Conservation (phyloP, 2,329 filamentous ascomycete genomes). For the Thelonectria rubi region DNA sequence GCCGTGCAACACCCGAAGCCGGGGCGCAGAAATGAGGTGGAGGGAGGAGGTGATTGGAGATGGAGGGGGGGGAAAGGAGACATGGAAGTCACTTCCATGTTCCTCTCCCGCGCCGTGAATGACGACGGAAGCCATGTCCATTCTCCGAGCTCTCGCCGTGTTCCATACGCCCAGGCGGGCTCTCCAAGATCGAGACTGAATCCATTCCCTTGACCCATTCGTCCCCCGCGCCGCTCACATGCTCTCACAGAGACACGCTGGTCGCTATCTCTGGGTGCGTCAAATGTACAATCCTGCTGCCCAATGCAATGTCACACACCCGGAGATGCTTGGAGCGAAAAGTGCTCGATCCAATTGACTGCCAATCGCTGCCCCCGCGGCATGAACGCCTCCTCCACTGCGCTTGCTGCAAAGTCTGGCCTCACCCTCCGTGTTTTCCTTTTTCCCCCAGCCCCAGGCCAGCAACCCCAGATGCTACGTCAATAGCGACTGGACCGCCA, state of each 20-base stretch:
- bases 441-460: conserved; percentile 2
- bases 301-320: not conserved
- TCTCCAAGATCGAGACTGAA: not conserved
- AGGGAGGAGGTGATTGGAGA: conserved; percentile 4
- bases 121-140: conserved; percentile 15
- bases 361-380: conserved; percentile 16
- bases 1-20: conserved; percentile 18
- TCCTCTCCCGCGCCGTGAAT: conserved; percentile 5
- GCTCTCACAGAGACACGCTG: not conserved
- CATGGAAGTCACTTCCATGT: conserved; percentile 20
- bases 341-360: conserved; percentile 8
- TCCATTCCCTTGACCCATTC: conserved; percentile 3
- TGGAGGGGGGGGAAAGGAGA: conserved; percentile 6
- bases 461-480: conserved; percentile 25
- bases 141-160: conserved; percentile 17
- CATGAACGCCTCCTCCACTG: conserved; percentile 25
- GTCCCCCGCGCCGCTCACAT: conserved; percentile 11
- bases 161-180: conserved; percentile 10
- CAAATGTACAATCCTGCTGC: not conserved
- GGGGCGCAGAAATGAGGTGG: conserved; percentile 8
- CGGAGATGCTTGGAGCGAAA: conserved; percentile 7
- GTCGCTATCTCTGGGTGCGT: not conserved
- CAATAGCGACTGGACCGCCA: not conserved
- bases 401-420: conserved; percentile 14
- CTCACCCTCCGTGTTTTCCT: conserved; percentile 6